Base-by-base conservation (phyloP, 2,329 filamentous ascomycete species). In the Pseudocercospora vitis region DNA sequence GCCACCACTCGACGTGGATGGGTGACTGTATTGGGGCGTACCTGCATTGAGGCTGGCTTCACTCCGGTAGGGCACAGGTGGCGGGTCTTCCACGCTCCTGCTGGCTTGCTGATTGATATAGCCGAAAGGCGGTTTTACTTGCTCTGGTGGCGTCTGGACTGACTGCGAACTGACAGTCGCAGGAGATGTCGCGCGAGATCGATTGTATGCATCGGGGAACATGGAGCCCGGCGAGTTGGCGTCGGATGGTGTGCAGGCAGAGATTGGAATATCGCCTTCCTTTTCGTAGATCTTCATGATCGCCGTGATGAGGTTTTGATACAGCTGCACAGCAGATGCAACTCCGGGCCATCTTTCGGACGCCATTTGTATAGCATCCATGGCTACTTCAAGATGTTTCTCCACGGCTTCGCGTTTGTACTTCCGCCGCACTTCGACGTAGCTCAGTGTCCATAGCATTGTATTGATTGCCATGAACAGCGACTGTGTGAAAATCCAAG, bases 391-490 rank as follows among this genome's bases (percentile, higher is more conserved):
- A 37, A 96, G 79, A 61, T 94, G 81, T 21, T 82, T 77, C 65
- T 92, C 85, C 0, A 95, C 86, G 59, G 94, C 86, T 39, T 90
- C 84, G 16, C 85, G 83, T 3, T 80, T 70, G 68, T 96, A 87
- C 14, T 82, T 77, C 50, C 82, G 81, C 40, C 94, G 86, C 19
- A 97, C 85, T 60, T 92, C 87, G 3, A 86, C 81, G 66, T 95
- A 96, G 1, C 91, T 95, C 6, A 95, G 81, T 1, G 88, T 84
- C 94, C 94, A 99, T 0, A 99, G 80, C 46, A 96, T 81, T 4
- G 89, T 91, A 68, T 96, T 96, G 53, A 97, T 81, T 3, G 89
- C 85, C 84, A 95, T 94, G 74, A 95, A 96, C 33, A 97, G 81
- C 16, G 87, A 85, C 54, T 96, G 81, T 1, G 95, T 83, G 66